These are phyloP conservation scores for Pichia nanzhaoensis DNA, from an alignment of 805 yeast genomes.

Conservation along the genomic window DNA sequence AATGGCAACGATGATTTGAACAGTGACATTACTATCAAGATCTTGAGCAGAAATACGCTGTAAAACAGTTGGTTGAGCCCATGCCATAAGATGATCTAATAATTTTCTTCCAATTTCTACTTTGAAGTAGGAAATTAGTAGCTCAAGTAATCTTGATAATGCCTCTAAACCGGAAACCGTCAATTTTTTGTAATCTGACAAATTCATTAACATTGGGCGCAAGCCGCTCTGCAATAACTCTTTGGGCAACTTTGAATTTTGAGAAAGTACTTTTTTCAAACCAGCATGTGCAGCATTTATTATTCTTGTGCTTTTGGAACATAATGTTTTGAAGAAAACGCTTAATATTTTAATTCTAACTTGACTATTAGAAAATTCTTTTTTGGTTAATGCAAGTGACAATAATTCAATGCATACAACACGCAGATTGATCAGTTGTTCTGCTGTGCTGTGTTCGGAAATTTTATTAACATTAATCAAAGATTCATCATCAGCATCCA, in stretches of 20 bases:
- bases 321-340: conserved; percentile 88
- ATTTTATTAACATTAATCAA: conserved; percentile 81
- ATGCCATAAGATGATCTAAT: conserved; percentile 88
- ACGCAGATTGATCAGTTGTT: conserved; percentile 78
- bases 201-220: conserved; percentile 90
- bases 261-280: conserved; percentile 71
- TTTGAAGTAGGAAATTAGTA: conserved; percentile 86
- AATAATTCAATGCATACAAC: conserved; percentile 84
- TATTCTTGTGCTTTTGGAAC: conserved; percentile 77
- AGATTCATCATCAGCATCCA: conserved; percentile 97
- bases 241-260: conserved; percentile 84
- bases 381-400: conserved; percentile 76
- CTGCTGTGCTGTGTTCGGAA: conserved; percentile 80
- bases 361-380: conserved; percentile 63
- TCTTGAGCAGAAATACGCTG: conserved; percentile 75
- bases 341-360: conserved; percentile 82
- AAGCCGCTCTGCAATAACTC: conserved; percentile 92
- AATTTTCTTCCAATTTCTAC: conserved; percentile 94
- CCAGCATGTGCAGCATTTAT: conserved; percentile 94
- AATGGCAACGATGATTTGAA: conserved; percentile 83
- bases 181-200: conserved; percentile 86
- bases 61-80: conserved; percentile 82
- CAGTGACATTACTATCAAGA: conserved; percentile 70
- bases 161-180: conserved; percentile 91
- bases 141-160: conserved; percentile 74